Percentiles rank a stretch among this genome's conserved stretches.
phyloP scores from a whole-genome alignment of 148 eudicot genomes.

The Simmondsia chinensis region DNA sequence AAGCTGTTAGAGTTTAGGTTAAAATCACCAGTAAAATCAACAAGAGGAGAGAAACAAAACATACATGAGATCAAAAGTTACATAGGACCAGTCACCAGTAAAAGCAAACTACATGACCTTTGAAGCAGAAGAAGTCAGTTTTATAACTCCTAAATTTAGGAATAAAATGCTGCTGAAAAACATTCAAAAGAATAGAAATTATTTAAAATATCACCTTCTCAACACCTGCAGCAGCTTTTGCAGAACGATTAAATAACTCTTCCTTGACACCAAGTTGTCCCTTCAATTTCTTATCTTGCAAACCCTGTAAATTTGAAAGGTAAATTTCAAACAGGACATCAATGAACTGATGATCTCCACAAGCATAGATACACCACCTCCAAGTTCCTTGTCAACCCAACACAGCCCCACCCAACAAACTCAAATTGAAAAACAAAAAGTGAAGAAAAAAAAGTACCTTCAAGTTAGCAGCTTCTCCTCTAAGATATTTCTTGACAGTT shows the following conservation, averaged over 20 bases:
- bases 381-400: background rate
- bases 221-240: conserved; percentile 60
- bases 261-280: conserved; percentile 76
- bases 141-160: no score
- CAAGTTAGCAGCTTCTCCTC: conserved; percentile 67
- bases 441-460: conserved; percentile 31
- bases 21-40: no score
- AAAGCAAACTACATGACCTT: no score
- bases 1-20: no score
- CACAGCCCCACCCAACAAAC: conserved; percentile 1
- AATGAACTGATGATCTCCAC: background rate
- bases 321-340: background rate
- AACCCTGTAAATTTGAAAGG: conserved; percentile 28
- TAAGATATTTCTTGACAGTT: conserved; percentile 55
- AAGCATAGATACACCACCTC: no score
- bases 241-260: conserved; percentile 56
- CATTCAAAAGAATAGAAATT: no score
- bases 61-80: no score
- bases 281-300: conserved; percentile 76
- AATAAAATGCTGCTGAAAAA: no score
- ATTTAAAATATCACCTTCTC: conserved; percentile 52
- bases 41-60: no score
- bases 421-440: background rate
- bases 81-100: no score
- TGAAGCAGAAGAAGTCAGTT: no score